These are phyloP conservation scores for Fusarium bactridioides DNA, from an alignment of 2,329 filamentous ascomycete genomes.

Conservation along the genomic window DNA sequence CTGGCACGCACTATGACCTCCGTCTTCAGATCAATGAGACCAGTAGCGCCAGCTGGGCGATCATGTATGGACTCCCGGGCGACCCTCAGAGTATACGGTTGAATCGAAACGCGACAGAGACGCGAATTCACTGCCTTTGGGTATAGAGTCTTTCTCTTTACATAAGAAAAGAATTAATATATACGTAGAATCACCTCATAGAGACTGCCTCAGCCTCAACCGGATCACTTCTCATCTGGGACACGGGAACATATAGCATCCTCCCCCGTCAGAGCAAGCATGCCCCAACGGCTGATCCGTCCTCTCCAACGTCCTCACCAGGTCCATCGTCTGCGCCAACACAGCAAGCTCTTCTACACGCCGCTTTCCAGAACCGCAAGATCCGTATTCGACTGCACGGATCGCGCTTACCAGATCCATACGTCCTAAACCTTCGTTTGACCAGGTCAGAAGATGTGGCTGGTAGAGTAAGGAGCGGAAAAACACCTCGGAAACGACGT, in stretches of 20 bases:
- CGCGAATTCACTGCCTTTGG: slow-evolving; percentile 67
- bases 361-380: slow-evolving; percentile 62
- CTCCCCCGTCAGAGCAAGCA: slow-evolving; percentile 53
- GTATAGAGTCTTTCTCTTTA: slow-evolving; percentile 44
- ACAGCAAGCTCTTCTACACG: slow-evolving; percentile 57
- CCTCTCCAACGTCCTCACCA: slow-evolving; percentile 29
- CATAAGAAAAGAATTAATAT: background rate
- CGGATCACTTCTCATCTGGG: slow-evolving; percentile 69
- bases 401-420: slow-evolving; percentile 59
- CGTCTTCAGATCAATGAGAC: slow-evolving; percentile 73
- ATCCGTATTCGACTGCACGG: slow-evolving; percentile 65
- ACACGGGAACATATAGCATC: slow-evolving; percentile 66
- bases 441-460: slow-evolving; percentile 53
- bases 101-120: slow-evolving; percentile 69
- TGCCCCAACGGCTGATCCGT: slow-evolving; percentile 44
- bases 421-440: slow-evolving; percentile 64
- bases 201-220: slow-evolving; percentile 63
- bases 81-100: slow-evolving; percentile 62
- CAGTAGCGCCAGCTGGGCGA: slow-evolving; percentile 71
- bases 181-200: slow-evolving; percentile 63
- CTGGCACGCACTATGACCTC: slow-evolving; percentile 74
- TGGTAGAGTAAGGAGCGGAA: slow-evolving; percentile 39
- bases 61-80: slow-evolving; percentile 70
- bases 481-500: slow-evolving; percentile 10
- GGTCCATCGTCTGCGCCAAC: slow-evolving; percentile 37